Conservation (phyloP, 2,329 filamentous ascomycete genomes). For the Sporothrix luriei region DNA sequence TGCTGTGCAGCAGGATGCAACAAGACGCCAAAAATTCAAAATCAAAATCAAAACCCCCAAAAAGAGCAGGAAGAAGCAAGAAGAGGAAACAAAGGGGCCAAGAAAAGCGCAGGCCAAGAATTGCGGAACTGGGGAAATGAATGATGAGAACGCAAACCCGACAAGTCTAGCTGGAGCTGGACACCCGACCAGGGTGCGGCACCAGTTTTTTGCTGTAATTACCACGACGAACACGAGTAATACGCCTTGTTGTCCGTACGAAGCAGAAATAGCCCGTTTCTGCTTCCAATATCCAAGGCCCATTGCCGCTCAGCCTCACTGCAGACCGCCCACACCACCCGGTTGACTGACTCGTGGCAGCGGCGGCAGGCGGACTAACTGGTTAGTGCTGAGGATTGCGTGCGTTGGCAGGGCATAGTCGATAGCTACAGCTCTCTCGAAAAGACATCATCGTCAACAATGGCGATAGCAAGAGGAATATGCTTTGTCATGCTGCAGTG, state of each 20-base stretch:
- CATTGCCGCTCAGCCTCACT: conserved; percentile 20
- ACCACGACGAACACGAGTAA: no score
- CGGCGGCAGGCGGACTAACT: neutral
- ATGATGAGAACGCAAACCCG: neutral
- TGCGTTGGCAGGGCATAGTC: neutral
- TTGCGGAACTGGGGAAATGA: conserved; percentile 19
- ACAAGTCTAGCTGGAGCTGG: conserved; percentile 5
- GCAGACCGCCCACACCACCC: neutral
- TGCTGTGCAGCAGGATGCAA: neutral
- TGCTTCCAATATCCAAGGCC: neutral
- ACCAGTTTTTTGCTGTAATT: neutral
- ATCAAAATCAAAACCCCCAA: neutral
- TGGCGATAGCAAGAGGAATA: no score
- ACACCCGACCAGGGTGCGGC: neutral
- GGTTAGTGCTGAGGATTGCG: neutral
- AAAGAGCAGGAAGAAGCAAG: neutral
- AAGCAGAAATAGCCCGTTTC: no score
- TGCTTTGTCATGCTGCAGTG: no score
- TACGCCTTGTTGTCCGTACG: no score
- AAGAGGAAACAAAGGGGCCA: neutral
- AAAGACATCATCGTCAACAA: neutral
- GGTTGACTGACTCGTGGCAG: neutral
- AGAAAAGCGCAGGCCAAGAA: conserved; percentile 9
- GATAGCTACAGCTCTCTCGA: neutral
- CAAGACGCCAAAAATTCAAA: neutral